A percentile compares a stretch with the other conserved stretches of the same genome.
Conservation (phyloP, 2,329 filamentous ascomycete species). For the Celoporthe dispersa region DNA sequence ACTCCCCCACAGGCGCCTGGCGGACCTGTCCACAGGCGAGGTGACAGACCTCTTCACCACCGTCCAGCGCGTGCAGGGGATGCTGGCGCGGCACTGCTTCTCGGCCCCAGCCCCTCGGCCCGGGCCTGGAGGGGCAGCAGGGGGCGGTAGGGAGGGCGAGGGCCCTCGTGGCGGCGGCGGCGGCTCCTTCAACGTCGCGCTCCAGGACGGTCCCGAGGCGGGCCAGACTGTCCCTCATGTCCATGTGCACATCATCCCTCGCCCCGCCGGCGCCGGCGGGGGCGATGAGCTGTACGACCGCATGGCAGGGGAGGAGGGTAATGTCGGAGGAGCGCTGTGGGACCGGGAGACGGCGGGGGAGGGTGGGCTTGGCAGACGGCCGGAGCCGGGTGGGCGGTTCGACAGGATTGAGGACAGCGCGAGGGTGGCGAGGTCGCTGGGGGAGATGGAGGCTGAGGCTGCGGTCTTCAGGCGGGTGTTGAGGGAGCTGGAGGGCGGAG, state of each 20-base stretch:
- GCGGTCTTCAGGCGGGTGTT: slow-evolving; percentile 62
- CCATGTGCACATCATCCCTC: slow-evolving; percentile 89
- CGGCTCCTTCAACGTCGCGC: slow-evolving; percentile 85
- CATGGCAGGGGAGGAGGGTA: slow-evolving; percentile 83
- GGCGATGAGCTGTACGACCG: slow-evolving; percentile 79
- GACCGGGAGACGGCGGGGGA: slow-evolving; percentile 43
- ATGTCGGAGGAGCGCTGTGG: slow-evolving; percentile 74
- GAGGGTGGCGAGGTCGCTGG: slow-evolving; percentile 67
- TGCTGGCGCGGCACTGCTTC: slow-evolving; percentile 68
- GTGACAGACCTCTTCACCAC: slow-evolving; percentile 83
- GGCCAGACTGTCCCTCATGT: slow-evolving; percentile 95
- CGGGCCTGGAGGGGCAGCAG: no score
- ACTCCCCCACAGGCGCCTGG: slow-evolving; percentile 70
- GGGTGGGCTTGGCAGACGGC: slow-evolving; percentile 31
- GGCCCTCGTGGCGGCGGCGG: not conserved
- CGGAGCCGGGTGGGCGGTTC: slow-evolving; percentile 61
- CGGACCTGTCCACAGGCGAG: slow-evolving; percentile 73
- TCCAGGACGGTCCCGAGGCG: slow-evolving; percentile 90
- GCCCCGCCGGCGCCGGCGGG: slow-evolving; percentile 49
- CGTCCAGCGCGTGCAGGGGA: slow-evolving; percentile 79
- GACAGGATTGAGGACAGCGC: slow-evolving; percentile 73
- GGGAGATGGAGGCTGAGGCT: slow-evolving; percentile 83
- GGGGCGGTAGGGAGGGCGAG: no score
- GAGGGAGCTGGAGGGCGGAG: slow-evolving; percentile 45
- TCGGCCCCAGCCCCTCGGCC: no score